phyloP scores from a whole-genome alignment of 306 rosid species.

The Cyamopsis tetragonoloba region DNA sequence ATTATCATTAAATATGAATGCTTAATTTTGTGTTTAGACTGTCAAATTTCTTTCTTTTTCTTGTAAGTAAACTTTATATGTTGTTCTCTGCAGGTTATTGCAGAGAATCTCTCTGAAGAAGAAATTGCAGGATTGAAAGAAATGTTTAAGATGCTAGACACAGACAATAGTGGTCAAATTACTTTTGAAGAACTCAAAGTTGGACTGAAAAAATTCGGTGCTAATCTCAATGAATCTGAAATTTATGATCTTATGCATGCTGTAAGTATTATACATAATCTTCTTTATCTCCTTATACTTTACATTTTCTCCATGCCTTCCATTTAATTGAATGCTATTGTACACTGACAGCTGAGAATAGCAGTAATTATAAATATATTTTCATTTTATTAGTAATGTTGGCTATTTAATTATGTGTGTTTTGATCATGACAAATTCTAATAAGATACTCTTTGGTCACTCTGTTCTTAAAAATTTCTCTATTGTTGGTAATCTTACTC shows the following conservation, averaged over 20 bases:
- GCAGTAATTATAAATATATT: no score
- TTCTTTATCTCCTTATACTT: not conserved
- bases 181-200: conserved; percentile 79
- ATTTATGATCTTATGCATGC: conserved; percentile 75
- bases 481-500: no score
- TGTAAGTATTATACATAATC: conserved; percentile 43
- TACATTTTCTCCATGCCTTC: not conserved
- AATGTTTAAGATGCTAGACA: conserved; percentile 77
- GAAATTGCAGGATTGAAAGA: conserved; percentile 87
- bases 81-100: conserved; percentile 60
- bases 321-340: not conserved
- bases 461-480: no score
- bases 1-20: not conserved
- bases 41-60: not conserved
- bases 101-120: conserved; percentile 76
- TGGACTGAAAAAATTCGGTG: conserved; percentile 74
- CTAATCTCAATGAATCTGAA: conserved; percentile 75
- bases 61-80: conserved; percentile 11
- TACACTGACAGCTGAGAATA: no score
- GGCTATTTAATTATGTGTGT: no score
- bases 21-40: not conserved
- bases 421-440: no score
- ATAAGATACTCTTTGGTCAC: no score
- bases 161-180: conserved; percentile 83
- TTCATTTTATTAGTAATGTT: no score